Conservation (phyloP, 2,329 filamentous ascomycete genomes). For the Paraphoma sp. region DNA sequence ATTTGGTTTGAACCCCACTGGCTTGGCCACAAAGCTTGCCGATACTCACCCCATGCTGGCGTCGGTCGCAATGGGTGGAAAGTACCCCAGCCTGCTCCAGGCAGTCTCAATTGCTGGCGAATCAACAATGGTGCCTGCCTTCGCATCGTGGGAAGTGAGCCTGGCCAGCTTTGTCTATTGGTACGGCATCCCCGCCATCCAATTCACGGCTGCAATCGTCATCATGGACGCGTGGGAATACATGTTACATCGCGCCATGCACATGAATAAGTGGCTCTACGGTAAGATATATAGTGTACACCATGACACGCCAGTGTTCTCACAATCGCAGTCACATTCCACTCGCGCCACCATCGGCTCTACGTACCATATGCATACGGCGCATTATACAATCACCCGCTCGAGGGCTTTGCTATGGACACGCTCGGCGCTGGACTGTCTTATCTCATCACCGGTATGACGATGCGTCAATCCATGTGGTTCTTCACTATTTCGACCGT, state of each 20-base stretch:
- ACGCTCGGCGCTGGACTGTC: slow-evolving; percentile 84
- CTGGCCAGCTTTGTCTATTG: slow-evolving; percentile 82
- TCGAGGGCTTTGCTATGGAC: slow-evolving; percentile 93
- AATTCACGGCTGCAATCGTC: slow-evolving; percentile 76
- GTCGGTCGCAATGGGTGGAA: slow-evolving; percentile 77
- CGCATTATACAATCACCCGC: slow-evolving; percentile 93
- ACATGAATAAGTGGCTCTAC: slow-evolving; percentile 97
- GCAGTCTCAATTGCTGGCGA: slow-evolving; percentile 62
- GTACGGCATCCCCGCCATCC: slow-evolving; percentile 74
- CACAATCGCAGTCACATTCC: slow-evolving; percentile 72
- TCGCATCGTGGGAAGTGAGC: slow-evolving; percentile 82
- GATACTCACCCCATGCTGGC: slow-evolving; percentile 75
- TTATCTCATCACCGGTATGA: slow-evolving; percentile 83
- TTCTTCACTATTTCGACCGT: slow-evolving; percentile 90
- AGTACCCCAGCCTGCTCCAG: slow-evolving; percentile 75
- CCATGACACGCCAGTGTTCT: not conserved
- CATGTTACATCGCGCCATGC: slow-evolving; percentile 95
- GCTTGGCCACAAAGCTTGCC: slow-evolving; percentile 77
- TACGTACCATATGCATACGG: slow-evolving; percentile 98
- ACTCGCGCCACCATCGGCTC: slow-evolving; percentile 93
- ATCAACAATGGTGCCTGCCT: slow-evolving; percentile 66
- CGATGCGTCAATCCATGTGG: slow-evolving; percentile 81
- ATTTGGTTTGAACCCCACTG: slow-evolving; percentile 77
- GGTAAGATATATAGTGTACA: slow-evolving; percentile 62
- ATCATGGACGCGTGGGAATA: slow-evolving; percentile 98